Conservation (phyloP, 2,329 filamentous ascomycete species). For the Byssothecium circinans region DNA sequence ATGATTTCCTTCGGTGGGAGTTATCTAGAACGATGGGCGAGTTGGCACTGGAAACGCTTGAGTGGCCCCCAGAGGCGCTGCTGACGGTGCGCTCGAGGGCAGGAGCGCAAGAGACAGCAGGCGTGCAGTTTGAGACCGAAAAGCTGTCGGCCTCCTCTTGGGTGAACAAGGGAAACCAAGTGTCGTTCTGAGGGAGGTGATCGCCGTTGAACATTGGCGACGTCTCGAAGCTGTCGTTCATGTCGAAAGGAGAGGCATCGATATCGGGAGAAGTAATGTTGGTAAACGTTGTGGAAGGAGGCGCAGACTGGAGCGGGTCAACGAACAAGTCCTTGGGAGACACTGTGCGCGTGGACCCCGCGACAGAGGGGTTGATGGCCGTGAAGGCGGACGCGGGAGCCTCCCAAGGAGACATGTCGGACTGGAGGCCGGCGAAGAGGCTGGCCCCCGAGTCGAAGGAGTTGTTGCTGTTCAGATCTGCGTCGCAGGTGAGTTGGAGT, state of each 20-base stretch:
- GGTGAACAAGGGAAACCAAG: slow-evolving; percentile 77
- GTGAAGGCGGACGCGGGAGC: slow-evolving; percentile 43
- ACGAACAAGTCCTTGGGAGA: slow-evolving; percentile 82
- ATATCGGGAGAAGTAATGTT: slow-evolving; percentile 80
- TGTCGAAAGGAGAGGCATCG: slow-evolving; percentile 72
- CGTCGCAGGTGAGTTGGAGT: slow-evolving; percentile 32
- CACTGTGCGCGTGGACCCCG: slow-evolving; percentile 60
- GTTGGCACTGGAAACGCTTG: slow-evolving; percentile 39
- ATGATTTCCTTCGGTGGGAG: slow-evolving; percentile 45
- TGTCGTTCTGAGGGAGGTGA: slow-evolving; percentile 56
- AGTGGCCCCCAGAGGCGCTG: slow-evolving; percentile 41
- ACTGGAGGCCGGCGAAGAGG: slow-evolving; percentile 48
- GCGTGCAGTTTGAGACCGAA: slow-evolving; percentile 10
- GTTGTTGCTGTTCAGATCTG: slow-evolving; percentile 44
- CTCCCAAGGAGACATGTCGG: slow-evolving; percentile 34
- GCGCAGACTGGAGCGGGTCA: slow-evolving; percentile 71
- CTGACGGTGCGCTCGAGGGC: slow-evolving; percentile 47
- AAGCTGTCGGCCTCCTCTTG: slow-evolving; percentile 44
- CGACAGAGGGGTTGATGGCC: slow-evolving; percentile 48
- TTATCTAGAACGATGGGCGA: slow-evolving; percentile 41
- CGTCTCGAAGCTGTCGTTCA: slow-evolving; percentile 69
- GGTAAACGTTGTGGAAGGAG: slow-evolving; percentile 79
- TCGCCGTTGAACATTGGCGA: slow-evolving; percentile 72
- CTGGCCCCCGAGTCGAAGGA: slow-evolving; percentile 52
- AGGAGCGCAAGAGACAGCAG: slow-evolving; percentile 27